These are phyloP conservation scores for Colletotrichum musae DNA, from an alignment of 2,329 filamentous ascomycete species.

Conservation along the genomic window DNA sequence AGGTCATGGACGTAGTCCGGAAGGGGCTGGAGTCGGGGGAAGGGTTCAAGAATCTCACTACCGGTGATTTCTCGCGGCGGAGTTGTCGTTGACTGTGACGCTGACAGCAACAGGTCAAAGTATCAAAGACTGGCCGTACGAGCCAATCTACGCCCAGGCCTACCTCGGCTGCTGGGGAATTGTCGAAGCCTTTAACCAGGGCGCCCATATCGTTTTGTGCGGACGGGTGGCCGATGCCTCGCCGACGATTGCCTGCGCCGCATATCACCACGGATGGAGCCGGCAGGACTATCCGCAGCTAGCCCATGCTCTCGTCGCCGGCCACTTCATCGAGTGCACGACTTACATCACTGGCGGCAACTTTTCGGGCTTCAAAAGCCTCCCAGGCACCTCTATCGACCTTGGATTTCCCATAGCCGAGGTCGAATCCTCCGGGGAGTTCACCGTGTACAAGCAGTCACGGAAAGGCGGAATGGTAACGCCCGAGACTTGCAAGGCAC, in stretches of 20 bases:
- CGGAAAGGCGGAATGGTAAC: slow-evolving; percentile 44
- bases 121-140: slow-evolving; percentile 40
- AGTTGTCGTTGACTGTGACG: background rate
- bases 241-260: slow-evolving; percentile 65
- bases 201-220: slow-evolving; percentile 59
- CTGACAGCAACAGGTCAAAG: background rate
- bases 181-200: slow-evolving; percentile 58
- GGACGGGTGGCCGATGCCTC: slow-evolving; percentile 61
- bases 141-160: slow-evolving; percentile 55
- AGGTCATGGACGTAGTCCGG: slow-evolving; percentile 50
- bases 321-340: slow-evolving; percentile 66
- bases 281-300: slow-evolving; percentile 60
- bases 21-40: slow-evolving; percentile 26
- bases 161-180: slow-evolving; percentile 65
- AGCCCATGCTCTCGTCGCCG: slow-evolving; percentile 61
- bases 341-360: slow-evolving; percentile 67
- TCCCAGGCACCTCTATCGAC: slow-evolving; percentile 51
- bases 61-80: slow-evolving; percentile 2
- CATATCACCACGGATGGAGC: slow-evolving; percentile 66
- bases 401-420: slow-evolving; percentile 66
- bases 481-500: slow-evolving; percentile 51
- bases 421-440: slow-evolving; percentile 59
- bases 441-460: slow-evolving; percentile 62
- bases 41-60: slow-evolving; percentile 31
- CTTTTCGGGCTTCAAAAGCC: slow-evolving; percentile 63